These are phyloP conservation scores for Penicillium paxilli DNA, from an alignment of 495 filamentous ascomycete genomes.

Conservation along the genomic window DNA sequence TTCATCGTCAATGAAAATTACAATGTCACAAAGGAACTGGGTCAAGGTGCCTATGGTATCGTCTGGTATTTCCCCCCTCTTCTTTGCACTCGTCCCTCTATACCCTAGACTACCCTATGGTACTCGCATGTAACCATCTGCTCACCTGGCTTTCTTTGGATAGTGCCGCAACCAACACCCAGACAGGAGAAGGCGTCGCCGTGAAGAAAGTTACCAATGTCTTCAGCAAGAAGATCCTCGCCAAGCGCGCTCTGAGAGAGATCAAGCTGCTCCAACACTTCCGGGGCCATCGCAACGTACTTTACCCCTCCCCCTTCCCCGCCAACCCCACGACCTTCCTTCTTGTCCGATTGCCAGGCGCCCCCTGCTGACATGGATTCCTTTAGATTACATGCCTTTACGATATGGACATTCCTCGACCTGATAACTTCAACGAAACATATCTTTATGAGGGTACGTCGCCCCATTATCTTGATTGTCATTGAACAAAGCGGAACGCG, in stretches of 20 bases:
- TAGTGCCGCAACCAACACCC: constrained; percentile 91
- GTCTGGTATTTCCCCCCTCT: constrained; percentile 73
- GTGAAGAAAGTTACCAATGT: constrained; percentile 99
- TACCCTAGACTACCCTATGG: not conserved
- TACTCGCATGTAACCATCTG: not conserved
- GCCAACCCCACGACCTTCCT: constrained; percentile 3
- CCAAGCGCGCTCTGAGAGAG: constrained; percentile 94
- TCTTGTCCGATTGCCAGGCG: too few species aligned
- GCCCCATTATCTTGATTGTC: too few species aligned
- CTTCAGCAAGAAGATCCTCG: constrained; percentile 99
- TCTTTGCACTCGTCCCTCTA: not conserved
- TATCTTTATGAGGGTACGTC: constrained; percentile 92
- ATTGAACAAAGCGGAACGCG: too few species aligned
- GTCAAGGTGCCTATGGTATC: constrained; percentile 97
- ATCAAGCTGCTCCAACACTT: constrained; percentile 99
- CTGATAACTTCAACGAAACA: constrained; percentile 98
- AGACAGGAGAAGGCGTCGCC: constrained; percentile 92
- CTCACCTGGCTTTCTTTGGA: constrained; percentile 12
- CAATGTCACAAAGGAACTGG: constrained; percentile 97
- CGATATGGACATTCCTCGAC: constrained; percentile 98
- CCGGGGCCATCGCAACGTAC: constrained; percentile 78
- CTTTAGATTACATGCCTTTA: constrained; percentile 94
- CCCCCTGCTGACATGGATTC: constrained; percentile 26
- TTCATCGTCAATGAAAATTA: constrained; percentile 98
- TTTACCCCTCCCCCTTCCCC: not conserved